These are phyloP conservation scores for Daucus carota DNA, from an alignment of 129 eudicot genomes.

Conservation along the genomic window DNA sequence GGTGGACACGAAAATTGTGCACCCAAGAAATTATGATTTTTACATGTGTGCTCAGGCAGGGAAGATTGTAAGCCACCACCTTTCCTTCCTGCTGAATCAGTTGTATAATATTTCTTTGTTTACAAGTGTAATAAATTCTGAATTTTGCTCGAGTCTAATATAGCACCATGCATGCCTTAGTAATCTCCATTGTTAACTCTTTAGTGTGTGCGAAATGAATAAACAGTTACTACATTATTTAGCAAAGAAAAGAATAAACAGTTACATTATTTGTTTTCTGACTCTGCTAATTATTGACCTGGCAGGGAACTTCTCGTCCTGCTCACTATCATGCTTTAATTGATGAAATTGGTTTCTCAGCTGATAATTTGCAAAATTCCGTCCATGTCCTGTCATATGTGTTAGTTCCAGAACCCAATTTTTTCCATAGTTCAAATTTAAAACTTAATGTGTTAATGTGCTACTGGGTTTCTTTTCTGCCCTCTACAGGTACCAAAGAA, in stretches of 20 bases:
- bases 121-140: background rate
- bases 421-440: background rate
- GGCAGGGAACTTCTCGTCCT: conserved; percentile 88
- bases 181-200: background rate
- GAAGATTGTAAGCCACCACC: conserved; percentile 48
- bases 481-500: conserved; percentile 64
- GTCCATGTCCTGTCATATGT: conserved; percentile 73
- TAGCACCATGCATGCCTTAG: background rate
- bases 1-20: conserved; percentile 60
- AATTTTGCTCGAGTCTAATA: too few species aligned
- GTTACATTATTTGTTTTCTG: too few species aligned
- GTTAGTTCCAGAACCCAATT: conserved; percentile 33
- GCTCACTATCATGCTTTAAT: conserved; percentile 86
- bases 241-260: too few species aligned
- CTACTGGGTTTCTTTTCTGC: conserved; percentile 1
- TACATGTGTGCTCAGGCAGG: conserved; percentile 81
- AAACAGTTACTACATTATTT: too few species aligned
- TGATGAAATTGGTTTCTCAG: conserved; percentile 92
- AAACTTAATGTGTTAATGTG: background rate
- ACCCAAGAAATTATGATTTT: conserved; percentile 67
- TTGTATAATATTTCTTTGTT: background rate
- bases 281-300: background rate
- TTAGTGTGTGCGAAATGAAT: background rate
- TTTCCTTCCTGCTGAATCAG: background rate
- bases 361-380: conserved; percentile 66